A percentile compares a stretch with the other conserved stretches of the same genome.
Evolutionary conservation across 257 asterid genomes (phyloP).

Genomic region (Gardenia jasminoides): DNA sequence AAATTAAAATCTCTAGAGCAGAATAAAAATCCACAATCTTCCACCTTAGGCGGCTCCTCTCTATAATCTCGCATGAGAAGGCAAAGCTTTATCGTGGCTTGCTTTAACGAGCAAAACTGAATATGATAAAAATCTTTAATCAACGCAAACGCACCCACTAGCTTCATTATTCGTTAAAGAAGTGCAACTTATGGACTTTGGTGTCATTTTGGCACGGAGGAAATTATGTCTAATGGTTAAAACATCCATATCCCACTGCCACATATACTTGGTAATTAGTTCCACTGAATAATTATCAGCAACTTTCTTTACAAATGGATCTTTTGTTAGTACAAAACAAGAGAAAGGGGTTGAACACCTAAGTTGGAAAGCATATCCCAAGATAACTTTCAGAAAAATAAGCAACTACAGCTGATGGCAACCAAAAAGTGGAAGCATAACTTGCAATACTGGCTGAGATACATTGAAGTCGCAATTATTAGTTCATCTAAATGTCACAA

Average conservation of each 20-base stretch:
- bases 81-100: background rate
- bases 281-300: background rate
- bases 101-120: background rate
- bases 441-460: background rate
- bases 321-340: background rate
- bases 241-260: background rate
- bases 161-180: no score
- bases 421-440: background rate
- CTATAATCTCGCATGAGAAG: background rate
- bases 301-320: background rate
- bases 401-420: background rate
- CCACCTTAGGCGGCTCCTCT: background rate
- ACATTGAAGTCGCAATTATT: background rate
- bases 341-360: background rate
- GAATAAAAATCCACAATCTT: background rate
- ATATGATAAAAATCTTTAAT: no score
- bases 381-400: background rate
- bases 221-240: background rate
- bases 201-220: background rate
- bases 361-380: background rate
- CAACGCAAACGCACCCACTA: background rate
- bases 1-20: background rate
- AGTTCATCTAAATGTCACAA: background rate
- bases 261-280: background rate
- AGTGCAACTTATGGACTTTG: background rate